phyloP scores from a whole-genome alignment of 495 filamentous ascomycete species.

The Pyrenula aspistea region DNA sequence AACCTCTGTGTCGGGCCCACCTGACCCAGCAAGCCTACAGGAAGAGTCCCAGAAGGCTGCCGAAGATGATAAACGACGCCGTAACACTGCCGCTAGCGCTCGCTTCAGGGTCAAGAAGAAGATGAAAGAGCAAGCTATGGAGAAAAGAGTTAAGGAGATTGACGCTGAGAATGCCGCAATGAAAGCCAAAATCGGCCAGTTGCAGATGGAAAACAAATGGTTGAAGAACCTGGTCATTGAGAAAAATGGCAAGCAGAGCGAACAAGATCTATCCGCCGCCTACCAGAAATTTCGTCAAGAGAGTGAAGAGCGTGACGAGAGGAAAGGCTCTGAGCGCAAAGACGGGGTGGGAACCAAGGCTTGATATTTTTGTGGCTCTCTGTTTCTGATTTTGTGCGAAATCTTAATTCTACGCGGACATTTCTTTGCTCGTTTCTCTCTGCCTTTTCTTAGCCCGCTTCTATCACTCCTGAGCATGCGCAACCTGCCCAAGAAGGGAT shows the following conservation, averaged over 20 bases:
- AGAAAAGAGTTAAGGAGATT: conserved; percentile 83
- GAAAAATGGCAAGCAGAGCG: conserved; percentile 47
- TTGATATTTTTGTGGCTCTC: too few species aligned
- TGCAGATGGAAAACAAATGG: conserved; percentile 97
- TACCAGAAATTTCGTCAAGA: neutral
- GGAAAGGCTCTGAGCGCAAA: neutral
- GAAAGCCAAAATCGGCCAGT: conserved; percentile 68
- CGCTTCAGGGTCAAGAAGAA: conserved; percentile 99
- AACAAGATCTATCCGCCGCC: neutral
- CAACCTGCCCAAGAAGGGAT: too few species aligned
- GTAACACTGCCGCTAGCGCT: conserved; percentile 89
- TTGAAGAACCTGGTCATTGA: conserved; percentile 86
- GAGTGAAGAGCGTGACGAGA: neutral
- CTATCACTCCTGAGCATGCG: too few species aligned
- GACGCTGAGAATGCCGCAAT: conserved; percentile 68
- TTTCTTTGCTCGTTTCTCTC: too few species aligned
- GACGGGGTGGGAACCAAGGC: neutral
- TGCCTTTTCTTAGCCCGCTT: too few species aligned
- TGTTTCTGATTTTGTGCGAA: too few species aligned
- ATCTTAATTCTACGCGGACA: too few species aligned
- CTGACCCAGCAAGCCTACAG: conserved; percentile 25
- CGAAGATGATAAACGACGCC: conserved; percentile 93
- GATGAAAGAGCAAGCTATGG: conserved; percentile 88
- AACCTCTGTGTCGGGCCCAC: conserved; percentile 13
- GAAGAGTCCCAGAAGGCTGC: conserved; percentile 59